Conservation (phyloP, 2,329 filamentous ascomycete species). For the Diaporthe ilicicola region DNA sequence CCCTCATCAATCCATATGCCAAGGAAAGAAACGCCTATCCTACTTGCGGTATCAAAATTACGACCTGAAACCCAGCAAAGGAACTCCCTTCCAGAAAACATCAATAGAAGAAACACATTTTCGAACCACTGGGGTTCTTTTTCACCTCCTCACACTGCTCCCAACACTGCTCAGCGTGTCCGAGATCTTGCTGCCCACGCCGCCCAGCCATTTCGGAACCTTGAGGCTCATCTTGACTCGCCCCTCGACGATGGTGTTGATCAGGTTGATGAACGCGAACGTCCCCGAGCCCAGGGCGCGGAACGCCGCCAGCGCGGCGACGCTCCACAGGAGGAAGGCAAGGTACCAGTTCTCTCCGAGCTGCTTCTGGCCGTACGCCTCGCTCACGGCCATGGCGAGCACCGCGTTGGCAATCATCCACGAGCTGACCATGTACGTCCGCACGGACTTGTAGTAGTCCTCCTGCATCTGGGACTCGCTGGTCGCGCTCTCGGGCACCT, state of each 20-base stretch:
- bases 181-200: conserved; percentile 52
- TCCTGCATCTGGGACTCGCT: conserved; percentile 90
- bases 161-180: conserved; percentile 60
- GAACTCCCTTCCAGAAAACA: conserved; percentile 9
- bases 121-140: background rate
- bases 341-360: conserved; percentile 90
- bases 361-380: conserved; percentile 77
- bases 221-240: conserved; percentile 71
- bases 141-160: conserved; percentile 51
- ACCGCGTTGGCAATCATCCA: conserved; percentile 96
- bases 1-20: background rate
- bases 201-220: conserved; percentile 60
- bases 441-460: conserved; percentile 97
- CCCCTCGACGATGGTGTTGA: conserved; percentile 89
- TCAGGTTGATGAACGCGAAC: conserved; percentile 83
- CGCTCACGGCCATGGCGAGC: conserved; percentile 90
- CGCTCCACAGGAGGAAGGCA: conserved; percentile 90
- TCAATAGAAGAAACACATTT: background rate
- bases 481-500: conserved; percentile 70
- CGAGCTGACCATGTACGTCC: conserved; percentile 95
- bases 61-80: background rate
- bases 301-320: conserved; percentile 87
- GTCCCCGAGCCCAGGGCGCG: conserved; percentile 82
- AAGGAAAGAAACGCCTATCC: background rate
- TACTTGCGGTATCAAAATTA: conserved; percentile 12